phyloP scores from a whole-genome alignment of 768 basidiomycete species.

The Suillus subaureus region DNA sequence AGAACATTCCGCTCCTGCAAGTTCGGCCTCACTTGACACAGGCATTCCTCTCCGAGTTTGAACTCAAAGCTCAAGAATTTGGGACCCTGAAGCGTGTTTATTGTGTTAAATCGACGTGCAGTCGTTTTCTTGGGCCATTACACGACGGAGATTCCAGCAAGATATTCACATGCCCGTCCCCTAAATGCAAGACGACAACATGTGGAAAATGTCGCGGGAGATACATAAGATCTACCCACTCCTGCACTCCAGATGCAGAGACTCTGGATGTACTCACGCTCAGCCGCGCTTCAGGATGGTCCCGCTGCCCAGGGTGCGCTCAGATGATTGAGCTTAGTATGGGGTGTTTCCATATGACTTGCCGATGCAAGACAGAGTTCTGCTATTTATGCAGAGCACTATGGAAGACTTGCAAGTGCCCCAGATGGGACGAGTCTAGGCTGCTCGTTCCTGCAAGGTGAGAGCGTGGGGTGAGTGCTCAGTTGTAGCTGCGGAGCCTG shows the following conservation, averaged over 20 bases:
- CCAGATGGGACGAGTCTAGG: slow-evolving; percentile 62
- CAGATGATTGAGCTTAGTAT: slow-evolving; percentile 39
- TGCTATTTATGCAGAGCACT: slow-evolving; percentile 50
- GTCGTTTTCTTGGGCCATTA: slow-evolving; percentile 38
- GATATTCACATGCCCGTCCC: slow-evolving; percentile 24
- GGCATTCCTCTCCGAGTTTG: slow-evolving; percentile 23
- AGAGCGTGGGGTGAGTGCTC: slow-evolving; percentile 44
- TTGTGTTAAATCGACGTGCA: slow-evolving; percentile 37
- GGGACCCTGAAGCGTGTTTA: slow-evolving; percentile 39
- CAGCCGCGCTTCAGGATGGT: slow-evolving; percentile 33
- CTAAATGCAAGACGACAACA: slow-evolving; percentile 22
- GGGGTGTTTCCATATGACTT: slow-evolving; percentile 46
- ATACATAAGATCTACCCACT: slow-evolving; percentile 26
- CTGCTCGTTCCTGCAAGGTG: slow-evolving; percentile 38
- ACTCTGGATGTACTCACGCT: slow-evolving; percentile 30
- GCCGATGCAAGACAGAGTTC: slow-evolving; percentile 40
- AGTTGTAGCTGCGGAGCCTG: slow-evolving; percentile 33
- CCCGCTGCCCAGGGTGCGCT: slow-evolving; percentile 41
- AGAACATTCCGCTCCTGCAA: slow-evolving; percentile 27
- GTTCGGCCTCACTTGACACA: slow-evolving; percentile 29
- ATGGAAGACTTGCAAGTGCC: slow-evolving; percentile 69
- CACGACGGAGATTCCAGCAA: slow-evolving; percentile 25
- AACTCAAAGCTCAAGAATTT: slow-evolving; percentile 32
- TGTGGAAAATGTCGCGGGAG: slow-evolving; percentile 30
- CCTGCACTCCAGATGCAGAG: slow-evolving; percentile 28